Evolutionary conservation across 768 basidiomycete species (phyloP).

Genomic region (Hygrocybe coccinea): DNA sequence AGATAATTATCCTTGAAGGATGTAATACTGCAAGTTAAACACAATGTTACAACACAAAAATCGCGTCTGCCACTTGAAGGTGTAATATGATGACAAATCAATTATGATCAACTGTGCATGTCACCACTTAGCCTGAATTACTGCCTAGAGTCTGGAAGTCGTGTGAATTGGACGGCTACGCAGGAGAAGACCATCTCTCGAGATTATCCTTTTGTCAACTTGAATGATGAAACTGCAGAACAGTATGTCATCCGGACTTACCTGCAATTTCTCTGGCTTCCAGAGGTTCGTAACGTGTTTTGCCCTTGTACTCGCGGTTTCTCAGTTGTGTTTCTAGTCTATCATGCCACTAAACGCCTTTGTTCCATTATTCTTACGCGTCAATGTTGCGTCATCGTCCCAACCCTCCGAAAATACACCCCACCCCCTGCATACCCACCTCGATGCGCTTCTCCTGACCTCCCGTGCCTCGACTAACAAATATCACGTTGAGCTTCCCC

Average conservation of each 20-base stretch:
- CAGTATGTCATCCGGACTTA: slow-evolving; percentile 61
- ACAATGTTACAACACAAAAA: too few species aligned
- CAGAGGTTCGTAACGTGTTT: slow-evolving; percentile 46
- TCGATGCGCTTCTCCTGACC: slow-evolving; percentile 63
- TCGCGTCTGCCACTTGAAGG: too few species aligned
- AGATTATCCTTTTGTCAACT: slow-evolving; percentile 51
- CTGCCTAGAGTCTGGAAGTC: not conserved
- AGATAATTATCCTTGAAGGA: too few species aligned
- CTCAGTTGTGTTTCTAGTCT: slow-evolving; percentile 41
- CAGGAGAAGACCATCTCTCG: slow-evolving; percentile 55
- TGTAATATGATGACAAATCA: too few species aligned
- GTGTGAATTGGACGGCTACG: slow-evolving; percentile 45
- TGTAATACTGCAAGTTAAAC: too few species aligned
- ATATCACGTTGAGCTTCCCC: slow-evolving; percentile 59
- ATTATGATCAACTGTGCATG: too few species aligned
- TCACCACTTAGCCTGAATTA: too few species aligned
- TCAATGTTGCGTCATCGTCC: slow-evolving; percentile 34
- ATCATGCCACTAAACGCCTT: slow-evolving; percentile 63
- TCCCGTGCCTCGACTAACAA: slow-evolving; percentile 51
- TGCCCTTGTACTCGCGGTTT: slow-evolving; percentile 1
- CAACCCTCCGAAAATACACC: slow-evolving; percentile 17
- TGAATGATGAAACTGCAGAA: slow-evolving; percentile 44
- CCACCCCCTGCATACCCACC: slow-evolving; percentile 53
- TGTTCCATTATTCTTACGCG: slow-evolving; percentile 51
- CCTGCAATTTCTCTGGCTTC: slow-evolving; percentile 74